phyloP scores from a whole-genome alignment of 805 yeast genomes.

The Lipomyces chichibuensis region DNA sequence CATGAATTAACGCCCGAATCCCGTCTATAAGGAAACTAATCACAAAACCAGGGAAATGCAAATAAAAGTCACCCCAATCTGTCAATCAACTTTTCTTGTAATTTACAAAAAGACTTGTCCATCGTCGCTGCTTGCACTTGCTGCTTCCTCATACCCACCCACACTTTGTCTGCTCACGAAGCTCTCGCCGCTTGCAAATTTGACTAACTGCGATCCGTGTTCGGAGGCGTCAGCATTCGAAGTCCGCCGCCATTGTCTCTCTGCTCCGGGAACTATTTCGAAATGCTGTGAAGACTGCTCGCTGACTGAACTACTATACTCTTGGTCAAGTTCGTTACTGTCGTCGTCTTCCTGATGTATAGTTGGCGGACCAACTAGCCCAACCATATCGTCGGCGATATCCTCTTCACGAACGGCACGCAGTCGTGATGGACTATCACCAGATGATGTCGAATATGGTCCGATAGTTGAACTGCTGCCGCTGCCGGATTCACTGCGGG shows the following conservation, averaged over 20 bases:
- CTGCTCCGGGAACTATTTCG: constrained; percentile 29
- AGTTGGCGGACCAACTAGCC: constrained; percentile 22
- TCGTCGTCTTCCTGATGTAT: constrained; percentile 8
- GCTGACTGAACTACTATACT: background rate
- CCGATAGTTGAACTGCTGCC: constrained; percentile 28
- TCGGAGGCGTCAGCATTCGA: constrained; percentile 7
- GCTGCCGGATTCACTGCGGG: constrained; percentile 2
- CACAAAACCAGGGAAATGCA: constrained; percentile 2
- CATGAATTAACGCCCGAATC: background rate
- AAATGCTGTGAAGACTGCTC: constrained; percentile 22
- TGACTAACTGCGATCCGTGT: constrained; percentile 27
- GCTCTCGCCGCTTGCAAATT: constrained; percentile 30
- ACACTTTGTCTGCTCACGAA: constrained; percentile 31
- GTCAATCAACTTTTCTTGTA: background rate
- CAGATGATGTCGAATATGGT: constrained; percentile 27
- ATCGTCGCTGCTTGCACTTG: constrained; percentile 21
- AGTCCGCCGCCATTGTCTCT: constrained; percentile 23
- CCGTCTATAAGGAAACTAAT: constrained; percentile 3
- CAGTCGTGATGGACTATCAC: constrained; percentile 8
- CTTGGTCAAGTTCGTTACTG: background rate
- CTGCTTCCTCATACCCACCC: background rate
- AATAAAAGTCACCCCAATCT: background rate
- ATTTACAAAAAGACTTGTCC: constrained; percentile 29
- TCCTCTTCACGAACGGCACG: constrained; percentile 32
- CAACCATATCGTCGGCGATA: constrained; percentile 21